Base-by-base conservation (phyloP, 768 basidiomycete genomes). In the Russula sp. region DNA sequence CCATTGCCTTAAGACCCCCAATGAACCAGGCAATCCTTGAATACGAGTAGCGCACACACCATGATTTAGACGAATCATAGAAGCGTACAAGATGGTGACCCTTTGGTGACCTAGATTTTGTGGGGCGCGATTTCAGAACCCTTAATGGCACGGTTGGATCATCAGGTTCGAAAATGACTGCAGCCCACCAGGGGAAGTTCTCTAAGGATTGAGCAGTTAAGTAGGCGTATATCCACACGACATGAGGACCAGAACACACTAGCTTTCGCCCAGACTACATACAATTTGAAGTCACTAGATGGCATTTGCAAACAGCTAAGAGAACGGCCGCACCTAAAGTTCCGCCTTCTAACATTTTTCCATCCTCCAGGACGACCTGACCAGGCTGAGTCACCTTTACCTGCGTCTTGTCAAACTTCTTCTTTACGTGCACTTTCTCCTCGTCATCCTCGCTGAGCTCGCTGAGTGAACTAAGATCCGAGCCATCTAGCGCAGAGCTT, bases 171-270 rank as follows among this genome's bases (percentile, higher is more conserved):
- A 79, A 86, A 16, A 94, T 80, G 9, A 89, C 83, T 9, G 86
- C 93, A 43, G 93, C 90, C 86, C 88, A 96, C 85, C 86, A 95
- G 1, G 93, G 93, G 67, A 78, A 94, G 0, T 85, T 81, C 39
- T 76, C 90, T 91, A 52, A 59, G 13, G 9, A 53, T 50, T 54
- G 51, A 66, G 43, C 34, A 7, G 41, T 39, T 29, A 13, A 25
- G 29, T 13, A 49, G 22, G 49, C 14, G 58, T 13, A 13, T 62
- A 32, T 20, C 20, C 43, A 25, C 51, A 52, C 56, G 50, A 46
- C 57, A n/a, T 38, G 38, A 59, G 20, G 48, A 18, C 45, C 54
- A 46, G 32, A 22, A 73, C 83, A 63, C 66, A 86, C 87, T 77
- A 58, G 81, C 75, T 78, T 93, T 93, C 0, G 88, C 91, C 92